These are phyloP conservation scores for Arabidopsis hybrid DNA, from an alignment of 441 rosid genomes.

Conservation along the genomic window DNA sequence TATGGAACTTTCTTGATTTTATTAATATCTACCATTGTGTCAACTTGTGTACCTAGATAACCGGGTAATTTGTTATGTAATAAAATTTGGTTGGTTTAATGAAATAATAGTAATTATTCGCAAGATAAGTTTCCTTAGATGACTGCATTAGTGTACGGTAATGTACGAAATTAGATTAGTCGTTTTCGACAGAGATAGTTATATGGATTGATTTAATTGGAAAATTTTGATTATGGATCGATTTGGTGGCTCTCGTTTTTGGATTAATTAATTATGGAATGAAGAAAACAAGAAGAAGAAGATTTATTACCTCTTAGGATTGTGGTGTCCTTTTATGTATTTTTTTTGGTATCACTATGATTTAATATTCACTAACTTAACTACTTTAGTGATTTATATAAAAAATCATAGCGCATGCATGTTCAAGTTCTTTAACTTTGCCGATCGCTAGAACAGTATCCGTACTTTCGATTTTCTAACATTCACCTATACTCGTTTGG, in stretches of 20 bases:
- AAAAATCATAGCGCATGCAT: background rate
- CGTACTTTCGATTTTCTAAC: background rate
- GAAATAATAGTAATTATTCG: background rate
- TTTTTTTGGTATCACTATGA: background rate
- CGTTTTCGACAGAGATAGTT: background rate
- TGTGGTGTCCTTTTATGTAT: conserved; percentile 1
- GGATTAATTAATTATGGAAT: background rate
- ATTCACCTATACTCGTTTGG: background rate
- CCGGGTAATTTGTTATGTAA: background rate
- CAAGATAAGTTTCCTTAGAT: conserved; percentile 13
- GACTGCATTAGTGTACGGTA: conserved; percentile 1
- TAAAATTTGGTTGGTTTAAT: background rate
- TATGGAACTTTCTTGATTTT: conserved; percentile 9
- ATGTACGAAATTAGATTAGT: background rate
- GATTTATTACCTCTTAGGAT: background rate
- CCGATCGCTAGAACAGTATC: background rate
- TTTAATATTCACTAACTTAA: background rate
- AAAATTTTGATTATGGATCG: background rate
- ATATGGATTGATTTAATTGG: background rate
- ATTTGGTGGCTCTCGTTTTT: background rate
- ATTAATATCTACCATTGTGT: background rate
- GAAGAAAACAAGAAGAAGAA: background rate
- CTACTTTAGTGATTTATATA: background rate
- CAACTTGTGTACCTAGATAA: conserved; percentile 28
- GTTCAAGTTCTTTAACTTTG: background rate